Evolutionary conservation across 2,329 filamentous ascomycete genomes (phyloP).

Genomic region (Cytospora piceicola): DNA sequence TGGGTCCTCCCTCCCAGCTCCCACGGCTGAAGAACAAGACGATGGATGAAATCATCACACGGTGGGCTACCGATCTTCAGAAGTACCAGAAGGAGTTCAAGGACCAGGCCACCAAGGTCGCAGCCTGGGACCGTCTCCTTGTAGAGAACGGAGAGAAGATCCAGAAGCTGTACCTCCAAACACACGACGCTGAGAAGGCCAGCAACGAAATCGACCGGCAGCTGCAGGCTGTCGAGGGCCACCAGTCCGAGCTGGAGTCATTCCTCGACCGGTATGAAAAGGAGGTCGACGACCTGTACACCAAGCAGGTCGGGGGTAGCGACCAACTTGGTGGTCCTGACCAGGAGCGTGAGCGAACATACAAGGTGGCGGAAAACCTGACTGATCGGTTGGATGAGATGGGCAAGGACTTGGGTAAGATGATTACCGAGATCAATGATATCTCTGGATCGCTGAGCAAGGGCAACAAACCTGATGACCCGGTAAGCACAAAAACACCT

Average conservation of each 20-base stretch:
- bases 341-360: conserved; percentile 93
- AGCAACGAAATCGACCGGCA: conserved; percentile 94
- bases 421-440: conserved; percentile 98
- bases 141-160: conserved; percentile 96
- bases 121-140: conserved; percentile 87
- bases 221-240: conserved; percentile 83
- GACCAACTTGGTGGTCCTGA: conserved; percentile 86
- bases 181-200: conserved; percentile 90
- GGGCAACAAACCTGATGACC: conserved; percentile 84
- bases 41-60: conserved; percentile 97
- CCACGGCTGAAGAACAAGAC: conserved; percentile 97
- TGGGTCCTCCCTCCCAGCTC: conserved; percentile 80
- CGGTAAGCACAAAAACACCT: conserved; percentile 60
- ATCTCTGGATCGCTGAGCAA: conserved; percentile 90
- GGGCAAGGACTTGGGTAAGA: conserved; percentile 87
- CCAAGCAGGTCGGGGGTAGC: conserved; percentile 73
- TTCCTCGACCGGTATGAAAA: conserved; percentile 91
- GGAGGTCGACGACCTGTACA: conserved; percentile 88
- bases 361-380: conserved; percentile 92
- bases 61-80: conserved; percentile 92
- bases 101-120: conserved; percentile 82
- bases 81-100: conserved; percentile 98
- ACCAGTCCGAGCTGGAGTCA: conserved; percentile 85
- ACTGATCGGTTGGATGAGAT: conserved; percentile 91
- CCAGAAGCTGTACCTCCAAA: conserved; percentile 87